Base-by-base conservation (phyloP, 805 yeast species). In the Yarrowia phangngaensis region DNA sequence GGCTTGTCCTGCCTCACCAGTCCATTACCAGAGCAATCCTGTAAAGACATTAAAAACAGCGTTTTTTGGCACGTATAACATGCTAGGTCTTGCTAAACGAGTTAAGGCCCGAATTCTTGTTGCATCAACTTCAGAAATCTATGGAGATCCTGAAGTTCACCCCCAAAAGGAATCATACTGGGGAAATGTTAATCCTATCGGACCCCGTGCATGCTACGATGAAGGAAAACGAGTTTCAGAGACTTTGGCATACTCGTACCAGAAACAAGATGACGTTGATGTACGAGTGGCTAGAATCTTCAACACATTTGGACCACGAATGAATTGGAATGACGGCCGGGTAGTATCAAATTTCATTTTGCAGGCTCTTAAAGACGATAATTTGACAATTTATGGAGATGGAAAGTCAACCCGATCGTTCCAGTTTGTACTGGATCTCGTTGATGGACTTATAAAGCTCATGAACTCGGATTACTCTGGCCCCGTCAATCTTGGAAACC, bases 1-100 rank as follows among this genome's bases (percentile, higher is more conserved):
- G 22, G 61, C 61, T 3, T 58, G 61, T 30, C 61, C 61, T 2
- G 61, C 61, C 4, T 51, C 56, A n/a, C 61, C 61, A 4, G 61
- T 58, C 7, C 61, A 58, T 23, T 58, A 58, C 43, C 61, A 58
- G 53, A 50, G 55, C 15, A 58, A 58, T 29, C 60, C 61, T 4
- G 61, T 58, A 35, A 58, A 58, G 54, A 58, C 61, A 15, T 43
- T 58, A 15, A 58, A 58, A 34, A 58, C 61, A 8, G 59, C 60
- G 16, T 58, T 58, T 28, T 56, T 58, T 13, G 61, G 61, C 20
- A 57, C 61, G 1, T 58, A 58, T 49, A 58, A 58, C 52, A 58
- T 58, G 61, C 56, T 58, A 8, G 61, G 61, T 8, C 54, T 58
- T 24, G 54, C 61, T n/a, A 58, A 58, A 29, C 58, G 61, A 7